Conservation (phyloP, 2,329 filamentous ascomycete species). For the Alternaria metachromatica region DNA sequence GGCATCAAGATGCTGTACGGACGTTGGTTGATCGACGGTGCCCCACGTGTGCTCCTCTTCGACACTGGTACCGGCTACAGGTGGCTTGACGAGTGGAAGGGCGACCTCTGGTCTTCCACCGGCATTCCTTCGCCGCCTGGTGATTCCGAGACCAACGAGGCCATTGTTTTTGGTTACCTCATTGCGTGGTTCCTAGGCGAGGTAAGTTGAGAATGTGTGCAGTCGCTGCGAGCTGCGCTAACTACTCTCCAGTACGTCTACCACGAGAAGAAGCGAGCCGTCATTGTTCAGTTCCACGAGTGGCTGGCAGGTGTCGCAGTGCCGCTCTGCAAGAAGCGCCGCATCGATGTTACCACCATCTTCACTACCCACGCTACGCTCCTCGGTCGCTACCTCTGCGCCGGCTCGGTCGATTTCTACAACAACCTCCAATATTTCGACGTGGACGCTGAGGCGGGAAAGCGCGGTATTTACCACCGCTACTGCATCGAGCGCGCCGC, state of each 20-base stretch:
- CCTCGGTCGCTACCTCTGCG: conserved; percentile 93
- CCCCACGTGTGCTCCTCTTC: conserved; percentile 89
- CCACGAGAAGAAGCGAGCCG: conserved; percentile 88
- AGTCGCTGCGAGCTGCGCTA: conserved; percentile 13
- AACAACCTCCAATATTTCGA: conserved; percentile 98
- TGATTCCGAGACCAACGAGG: conserved; percentile 95
- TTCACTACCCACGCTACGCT: conserved; percentile 98
- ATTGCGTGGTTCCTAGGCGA: conserved; percentile 98
- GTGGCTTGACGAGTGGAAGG: conserved; percentile 95
- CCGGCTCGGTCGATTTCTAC: conserved; percentile 98
- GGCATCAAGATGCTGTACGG: conserved; percentile 92
- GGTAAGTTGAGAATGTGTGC: conserved; percentile 59
- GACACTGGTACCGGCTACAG: conserved; percentile 93
- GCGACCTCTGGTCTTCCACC: conserved; percentile 89
- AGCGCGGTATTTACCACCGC: conserved; percentile 96
- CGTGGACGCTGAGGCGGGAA: conserved; percentile 93
- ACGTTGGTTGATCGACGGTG: conserved; percentile 96
- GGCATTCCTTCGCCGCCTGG: conserved; percentile 91
- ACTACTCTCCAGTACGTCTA: conserved; percentile 74
- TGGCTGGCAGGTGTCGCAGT: conserved; percentile 96
- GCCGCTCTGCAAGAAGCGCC: conserved; percentile 88
- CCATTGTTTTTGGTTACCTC: conserved; percentile 95
- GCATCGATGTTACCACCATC: conserved; percentile 96
- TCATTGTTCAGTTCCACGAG: conserved; percentile 98
- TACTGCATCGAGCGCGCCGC: conserved; percentile 98